Percentiles rank a stretch among this genome's conserved stretches.
phyloP scores from a whole-genome alignment of 306 rosid species.

The Corylus avellana region DNA sequence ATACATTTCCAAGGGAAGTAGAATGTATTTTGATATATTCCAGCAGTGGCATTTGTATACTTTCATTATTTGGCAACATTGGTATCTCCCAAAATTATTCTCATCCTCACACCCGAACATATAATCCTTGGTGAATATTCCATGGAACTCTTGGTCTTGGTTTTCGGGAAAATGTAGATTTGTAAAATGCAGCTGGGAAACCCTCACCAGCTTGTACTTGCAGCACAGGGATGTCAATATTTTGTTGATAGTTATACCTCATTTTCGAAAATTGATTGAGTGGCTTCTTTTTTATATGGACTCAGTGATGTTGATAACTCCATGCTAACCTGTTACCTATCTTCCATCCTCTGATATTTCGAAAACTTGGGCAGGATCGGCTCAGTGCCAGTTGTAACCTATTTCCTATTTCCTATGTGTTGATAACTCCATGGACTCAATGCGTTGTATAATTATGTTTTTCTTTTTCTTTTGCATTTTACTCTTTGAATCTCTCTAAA shows the following conservation, averaged over 20 bases:
- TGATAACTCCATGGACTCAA: too few relatives aligned
- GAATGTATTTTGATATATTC: background rate
- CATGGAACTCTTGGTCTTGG: background rate
- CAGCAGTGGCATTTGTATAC: background rate
- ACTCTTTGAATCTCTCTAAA: background rate
- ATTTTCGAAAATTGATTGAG: background rate
- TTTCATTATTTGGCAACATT: background rate
- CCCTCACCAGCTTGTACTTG: background rate
- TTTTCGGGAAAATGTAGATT: background rate
- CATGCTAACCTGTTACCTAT: background rate
- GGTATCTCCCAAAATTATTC: background rate
- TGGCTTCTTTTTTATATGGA: background rate
- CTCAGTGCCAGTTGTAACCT: background rate
- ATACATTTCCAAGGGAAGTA: background rate
- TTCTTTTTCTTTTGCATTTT: background rate
- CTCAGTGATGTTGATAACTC: background rate
- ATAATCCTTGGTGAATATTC: background rate
- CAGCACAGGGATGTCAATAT: background rate
- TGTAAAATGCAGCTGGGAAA: background rate
- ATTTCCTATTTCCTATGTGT: background rate
- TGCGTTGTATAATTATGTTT: background rate
- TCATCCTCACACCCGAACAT: background rate
- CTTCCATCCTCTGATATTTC: background rate
- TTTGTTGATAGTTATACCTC: background rate
- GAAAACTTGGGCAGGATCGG: background rate